phyloP scores from a whole-genome alignment of 352 stramenopile genomes.

The Globisporangium rhizosaccharum region DNA sequence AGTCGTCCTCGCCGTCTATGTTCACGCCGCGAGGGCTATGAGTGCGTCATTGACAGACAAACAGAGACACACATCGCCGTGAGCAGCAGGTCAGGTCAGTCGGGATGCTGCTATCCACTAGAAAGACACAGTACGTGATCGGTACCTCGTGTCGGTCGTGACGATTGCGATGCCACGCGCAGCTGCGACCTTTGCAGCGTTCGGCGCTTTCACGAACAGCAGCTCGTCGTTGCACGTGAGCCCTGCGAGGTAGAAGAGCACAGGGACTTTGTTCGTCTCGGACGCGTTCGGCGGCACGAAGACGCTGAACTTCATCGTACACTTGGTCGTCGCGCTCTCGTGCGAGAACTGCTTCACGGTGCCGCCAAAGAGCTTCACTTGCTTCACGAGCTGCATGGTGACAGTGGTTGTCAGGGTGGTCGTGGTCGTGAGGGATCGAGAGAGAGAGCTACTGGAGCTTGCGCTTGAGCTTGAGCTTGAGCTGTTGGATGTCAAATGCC shows the following conservation, averaged over 20 bases:
- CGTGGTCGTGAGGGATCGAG: no score
- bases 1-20: constrained; percentile 92
- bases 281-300: constrained; percentile 74
- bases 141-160: constrained; percentile 90
- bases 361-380: constrained; percentile 71
- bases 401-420: no score
- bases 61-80: not conserved
- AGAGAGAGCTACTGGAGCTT: not conserved
- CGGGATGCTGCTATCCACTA: not conserved
- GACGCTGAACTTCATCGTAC: constrained; percentile 89
- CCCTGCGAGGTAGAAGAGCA: constrained; percentile 94
- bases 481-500: no score
- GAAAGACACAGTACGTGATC: not conserved
- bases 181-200: constrained; percentile 87
- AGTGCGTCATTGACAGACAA: not conserved
- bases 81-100: not conserved
- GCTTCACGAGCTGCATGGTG: constrained; percentile 74
- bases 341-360: constrained; percentile 84
- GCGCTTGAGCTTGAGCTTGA: not conserved
- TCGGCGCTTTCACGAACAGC: constrained; percentile 93
- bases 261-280: constrained; percentile 66
- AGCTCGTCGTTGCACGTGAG: constrained; percentile 97
- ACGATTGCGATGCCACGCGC: constrained; percentile 93
- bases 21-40: constrained; percentile 85
- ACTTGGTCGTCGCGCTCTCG: constrained; percentile 71